Percentiles rank a stretch among this genome's conserved stretches.
Conservation (phyloP, 495 filamentous ascomycete genomes). For the Hypoxylon intermedium region DNA sequence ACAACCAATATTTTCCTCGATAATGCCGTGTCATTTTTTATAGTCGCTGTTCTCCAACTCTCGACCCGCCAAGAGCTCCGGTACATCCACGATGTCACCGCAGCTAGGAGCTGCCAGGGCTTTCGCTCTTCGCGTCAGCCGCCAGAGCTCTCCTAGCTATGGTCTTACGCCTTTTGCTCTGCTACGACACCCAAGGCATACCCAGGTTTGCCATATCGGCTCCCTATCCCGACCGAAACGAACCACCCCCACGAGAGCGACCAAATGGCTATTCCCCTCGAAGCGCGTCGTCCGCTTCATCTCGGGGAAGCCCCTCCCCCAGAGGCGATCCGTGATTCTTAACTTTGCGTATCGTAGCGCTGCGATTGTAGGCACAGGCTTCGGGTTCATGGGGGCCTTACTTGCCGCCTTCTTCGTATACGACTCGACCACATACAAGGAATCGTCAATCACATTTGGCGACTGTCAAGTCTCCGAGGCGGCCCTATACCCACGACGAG, state of each 20-base stretch:
- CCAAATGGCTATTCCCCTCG: constrained; percentile 26
- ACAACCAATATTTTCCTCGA: no score
- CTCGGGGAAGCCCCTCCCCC: constrained; percentile 58
- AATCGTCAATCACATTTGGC: constrained; percentile 59
- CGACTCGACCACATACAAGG: constrained; percentile 88
- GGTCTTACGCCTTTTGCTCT: constrained; percentile 7
- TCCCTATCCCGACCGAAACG: constrained; percentile 28
- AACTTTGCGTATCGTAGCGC: constrained; percentile 61
- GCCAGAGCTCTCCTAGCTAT: constrained; percentile 30
- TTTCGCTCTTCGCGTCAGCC: constrained; percentile 24
- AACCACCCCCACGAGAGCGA: constrained; percentile 12
- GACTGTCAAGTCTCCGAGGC: constrained; percentile 84
- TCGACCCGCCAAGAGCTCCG: no score
- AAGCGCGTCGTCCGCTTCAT: constrained; percentile 43
- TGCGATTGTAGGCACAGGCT: constrained; percentile 56
- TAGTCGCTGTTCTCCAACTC: no score
- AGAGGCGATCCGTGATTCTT: constrained; percentile 49
- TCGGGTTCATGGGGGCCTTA: constrained; percentile 52
- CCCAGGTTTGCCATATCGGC: constrained; percentile 23
- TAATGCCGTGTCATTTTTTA: no score
- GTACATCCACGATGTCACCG: constrained; percentile 21
- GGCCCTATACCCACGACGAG: constrained; percentile 79
- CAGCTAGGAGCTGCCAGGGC: constrained; percentile 31
- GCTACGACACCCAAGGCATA: constrained; percentile 15
- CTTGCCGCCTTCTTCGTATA: constrained; percentile 91